A percentile compares a stretch with the other conserved stretches of the same genome.
phyloP scores from a whole-genome alignment of 306 rosid species.

The Dicorynia guianensis region DNA sequence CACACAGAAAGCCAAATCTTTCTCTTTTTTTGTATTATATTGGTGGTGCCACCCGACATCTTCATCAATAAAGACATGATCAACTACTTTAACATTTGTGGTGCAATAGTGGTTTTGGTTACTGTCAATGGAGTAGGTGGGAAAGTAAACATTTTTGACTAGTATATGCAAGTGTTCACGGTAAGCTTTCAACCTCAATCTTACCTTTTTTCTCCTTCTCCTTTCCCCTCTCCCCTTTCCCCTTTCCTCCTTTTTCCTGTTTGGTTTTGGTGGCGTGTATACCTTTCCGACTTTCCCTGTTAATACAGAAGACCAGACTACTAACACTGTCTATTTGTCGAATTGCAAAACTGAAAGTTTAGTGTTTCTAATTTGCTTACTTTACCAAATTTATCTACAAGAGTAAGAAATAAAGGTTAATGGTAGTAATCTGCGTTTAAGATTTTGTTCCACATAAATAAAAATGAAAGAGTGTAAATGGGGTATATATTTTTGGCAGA shows the following conservation, averaged over 20 bases:
- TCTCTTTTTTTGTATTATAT: neutral
- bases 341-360: too few relatives aligned
- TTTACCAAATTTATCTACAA: too few relatives aligned
- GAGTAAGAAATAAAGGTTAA: too few relatives aligned
- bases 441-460: too few relatives aligned
- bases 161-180: slow-evolving; percentile 37
- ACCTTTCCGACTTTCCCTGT: neutral
- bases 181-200: slow-evolving; percentile 38
- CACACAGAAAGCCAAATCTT: neutral
- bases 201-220: slow-evolving; percentile 25
- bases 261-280: slow-evolving; percentile 28
- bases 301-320: slow-evolving; percentile 1
- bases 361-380: too few relatives aligned
- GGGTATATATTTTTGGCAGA: too few relatives aligned
- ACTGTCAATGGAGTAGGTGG: slow-evolving; percentile 50
- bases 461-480: too few relatives aligned
- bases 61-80: slow-evolving; percentile 31
- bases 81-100: neutral
- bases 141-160: slow-evolving; percentile 30
- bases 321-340: too few relatives aligned
- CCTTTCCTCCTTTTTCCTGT: slow-evolving; percentile 15
- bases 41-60: slow-evolving; percentile 6
- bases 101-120: slow-evolving; percentile 38
- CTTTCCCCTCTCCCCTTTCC: slow-evolving; percentile 30
- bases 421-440: too few relatives aligned